phyloP scores from a whole-genome alignment of 331 rosid genomes.

The Malus hybrid region DNA sequence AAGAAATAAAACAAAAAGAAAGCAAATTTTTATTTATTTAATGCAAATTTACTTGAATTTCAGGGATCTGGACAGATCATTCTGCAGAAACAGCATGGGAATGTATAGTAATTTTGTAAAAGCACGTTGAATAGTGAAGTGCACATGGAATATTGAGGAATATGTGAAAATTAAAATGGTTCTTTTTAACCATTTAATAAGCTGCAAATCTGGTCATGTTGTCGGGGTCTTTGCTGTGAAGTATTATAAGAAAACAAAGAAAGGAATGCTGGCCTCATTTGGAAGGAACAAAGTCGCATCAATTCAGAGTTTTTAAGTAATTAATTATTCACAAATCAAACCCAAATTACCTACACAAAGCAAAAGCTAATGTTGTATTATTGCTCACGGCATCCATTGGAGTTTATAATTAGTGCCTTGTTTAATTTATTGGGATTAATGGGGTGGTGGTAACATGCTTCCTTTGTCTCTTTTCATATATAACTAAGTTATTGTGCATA shows the following conservation, averaged over 20 bases:
- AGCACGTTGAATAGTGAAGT: conserved; percentile 33
- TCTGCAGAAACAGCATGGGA: conserved; percentile 16
- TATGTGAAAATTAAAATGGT: conserved; percentile 8
- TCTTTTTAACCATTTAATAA: conserved; percentile 12
- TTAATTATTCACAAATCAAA: conserved; percentile 24
- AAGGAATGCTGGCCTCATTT: conserved; percentile 41
- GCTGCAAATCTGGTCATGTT: conserved; percentile 37
- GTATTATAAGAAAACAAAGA: conserved; percentile 29
- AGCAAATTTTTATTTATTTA: neutral
- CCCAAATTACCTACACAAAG: conserved; percentile 5
- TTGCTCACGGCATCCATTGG: neutral
- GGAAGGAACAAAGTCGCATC: conserved; percentile 44
- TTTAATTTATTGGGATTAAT: neutral
- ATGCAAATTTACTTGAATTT: conserved; percentile 2
- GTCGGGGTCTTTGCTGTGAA: conserved; percentile 41
- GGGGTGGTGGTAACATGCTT: conserved; percentile 1
- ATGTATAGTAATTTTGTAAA: neutral
- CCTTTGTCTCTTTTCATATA: neutral
- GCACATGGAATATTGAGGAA: conserved; percentile 56
- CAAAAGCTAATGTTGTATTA: conserved; percentile 3
- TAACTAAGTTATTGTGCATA: neutral
- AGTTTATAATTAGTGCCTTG: neutral
- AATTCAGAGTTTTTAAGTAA: conserved; percentile 19
- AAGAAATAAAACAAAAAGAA: neutral
- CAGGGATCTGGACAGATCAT: conserved; percentile 14